Evolutionary conservation across 768 basidiomycete genomes (phyloP).

Genomic region (Tricholoma hemisulphureum): DNA sequence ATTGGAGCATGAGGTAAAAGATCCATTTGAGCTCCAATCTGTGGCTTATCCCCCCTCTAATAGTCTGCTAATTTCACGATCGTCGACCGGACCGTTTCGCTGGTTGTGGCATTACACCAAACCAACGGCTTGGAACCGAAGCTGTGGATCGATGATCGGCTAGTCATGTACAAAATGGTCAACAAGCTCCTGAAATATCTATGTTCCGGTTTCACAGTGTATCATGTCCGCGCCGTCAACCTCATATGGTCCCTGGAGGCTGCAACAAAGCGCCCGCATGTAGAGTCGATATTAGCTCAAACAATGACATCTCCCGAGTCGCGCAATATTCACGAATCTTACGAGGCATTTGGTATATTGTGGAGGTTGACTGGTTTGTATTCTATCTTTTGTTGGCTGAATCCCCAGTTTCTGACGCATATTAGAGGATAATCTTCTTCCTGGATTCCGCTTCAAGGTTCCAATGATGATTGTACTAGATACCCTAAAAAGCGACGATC

Average conservation of each 20-base stretch:
- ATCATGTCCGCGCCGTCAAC: slow-evolving; percentile 79
- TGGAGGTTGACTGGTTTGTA: slow-evolving; percentile 83
- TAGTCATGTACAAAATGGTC: slow-evolving; percentile 59
- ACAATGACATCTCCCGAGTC: slow-evolving; percentile 59
- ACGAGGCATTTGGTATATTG: slow-evolving; percentile 87
- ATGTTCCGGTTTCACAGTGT: slow-evolving; percentile 58
- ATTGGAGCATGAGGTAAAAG: slow-evolving; percentile 55
- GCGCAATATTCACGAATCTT: slow-evolving; percentile 51
- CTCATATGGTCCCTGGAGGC: slow-evolving; percentile 81
- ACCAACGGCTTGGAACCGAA: slow-evolving; percentile 49
- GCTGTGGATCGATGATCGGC: slow-evolving; percentile 53
- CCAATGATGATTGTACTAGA: slow-evolving; percentile 90
- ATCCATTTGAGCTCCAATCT: slow-evolving; percentile 7
- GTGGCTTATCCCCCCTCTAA: slow-evolving; percentile 5
- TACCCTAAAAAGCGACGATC: slow-evolving; percentile 73
- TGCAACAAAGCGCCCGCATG: slow-evolving; percentile 51
- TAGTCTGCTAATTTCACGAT: slow-evolving; percentile 65
- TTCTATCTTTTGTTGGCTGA: neutral
- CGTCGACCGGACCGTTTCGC: slow-evolving; percentile 60
- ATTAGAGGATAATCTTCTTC: slow-evolving; percentile 75
- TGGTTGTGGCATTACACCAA: slow-evolving; percentile 55
- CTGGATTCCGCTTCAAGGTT: slow-evolving; percentile 79
- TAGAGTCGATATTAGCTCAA: slow-evolving; percentile 79
- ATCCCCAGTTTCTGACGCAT: slow-evolving; percentile 1
- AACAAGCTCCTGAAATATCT: slow-evolving; percentile 75